phyloP scores from a whole-genome alignment of 495 filamentous ascomycete genomes.

The Penicillium daleae region DNA sequence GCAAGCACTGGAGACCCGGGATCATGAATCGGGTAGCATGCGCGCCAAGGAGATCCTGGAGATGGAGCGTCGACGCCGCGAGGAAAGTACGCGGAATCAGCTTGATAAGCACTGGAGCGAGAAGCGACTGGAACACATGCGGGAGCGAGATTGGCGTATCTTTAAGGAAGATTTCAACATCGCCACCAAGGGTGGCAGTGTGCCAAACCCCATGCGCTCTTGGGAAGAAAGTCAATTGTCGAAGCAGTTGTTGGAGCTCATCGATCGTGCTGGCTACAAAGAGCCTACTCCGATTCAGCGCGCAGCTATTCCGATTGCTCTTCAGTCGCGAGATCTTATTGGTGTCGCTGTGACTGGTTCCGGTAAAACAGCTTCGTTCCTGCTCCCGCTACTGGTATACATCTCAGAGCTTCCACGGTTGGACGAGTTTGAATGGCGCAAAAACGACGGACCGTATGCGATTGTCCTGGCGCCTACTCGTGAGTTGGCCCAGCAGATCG shows the following conservation, averaged over 20 bases:
- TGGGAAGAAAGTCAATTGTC: conserved; percentile 89
- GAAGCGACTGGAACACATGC: conserved; percentile 94
- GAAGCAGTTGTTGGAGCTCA: conserved; percentile 77
- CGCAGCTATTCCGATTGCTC: conserved; percentile 92
- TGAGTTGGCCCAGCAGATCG: conserved; percentile 97
- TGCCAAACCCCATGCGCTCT: conserved; percentile 95
- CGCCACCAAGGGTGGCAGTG: conserved; percentile 82
- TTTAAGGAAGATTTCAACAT: conserved; percentile 99
- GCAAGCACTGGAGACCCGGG: conserved; percentile 74
- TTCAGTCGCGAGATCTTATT: conserved; percentile 92
- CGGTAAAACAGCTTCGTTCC: conserved; percentile 96
- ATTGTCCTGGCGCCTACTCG: conserved; percentile 97
- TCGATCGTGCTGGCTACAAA: conserved; percentile 86
- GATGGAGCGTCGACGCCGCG: conserved; percentile 79
- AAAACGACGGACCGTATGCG: conserved; percentile 95
- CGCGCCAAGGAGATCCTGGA: conserved; percentile 84
- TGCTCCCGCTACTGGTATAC: conserved; percentile 93
- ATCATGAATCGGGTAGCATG: conserved; percentile 74
- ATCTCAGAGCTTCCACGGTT: conserved; percentile 89
- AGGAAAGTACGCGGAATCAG: conserved; percentile 71
- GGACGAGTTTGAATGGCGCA: conserved; percentile 74
- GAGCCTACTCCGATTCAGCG: conserved; percentile 92
- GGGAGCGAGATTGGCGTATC: conserved; percentile 97
- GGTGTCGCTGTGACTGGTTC: conserved; percentile 98
- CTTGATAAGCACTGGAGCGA: conserved; percentile 96